phyloP scores from a whole-genome alignment of 2,329 filamentous ascomycete species.

The Exophiala sideris region DNA sequence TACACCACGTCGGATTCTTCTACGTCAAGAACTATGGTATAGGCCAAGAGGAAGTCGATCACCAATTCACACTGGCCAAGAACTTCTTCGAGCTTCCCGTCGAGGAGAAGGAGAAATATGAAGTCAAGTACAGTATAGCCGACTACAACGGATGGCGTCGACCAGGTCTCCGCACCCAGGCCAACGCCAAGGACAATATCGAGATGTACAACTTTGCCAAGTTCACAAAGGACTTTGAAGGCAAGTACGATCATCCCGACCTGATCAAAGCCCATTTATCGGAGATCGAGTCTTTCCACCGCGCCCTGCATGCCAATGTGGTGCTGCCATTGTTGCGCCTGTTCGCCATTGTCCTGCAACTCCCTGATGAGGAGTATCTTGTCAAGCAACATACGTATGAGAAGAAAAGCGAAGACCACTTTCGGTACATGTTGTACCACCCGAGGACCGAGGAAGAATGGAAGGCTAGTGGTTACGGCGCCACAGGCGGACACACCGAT shows the following conservation, averaged over 20 bases:
- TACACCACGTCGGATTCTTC: slow-evolving; percentile 55
- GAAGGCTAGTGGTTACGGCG: slow-evolving; percentile 41
- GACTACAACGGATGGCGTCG: slow-evolving; percentile 57
- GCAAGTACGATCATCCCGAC: slow-evolving; percentile 41
- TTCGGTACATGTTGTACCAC: slow-evolving; percentile 59
- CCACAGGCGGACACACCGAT: slow-evolving; percentile 53
- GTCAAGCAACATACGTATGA: slow-evolving; percentile 57
- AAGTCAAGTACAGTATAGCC: slow-evolving; percentile 47
- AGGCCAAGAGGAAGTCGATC: slow-evolving; percentile 54
- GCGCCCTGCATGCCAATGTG: slow-evolving; percentile 51
- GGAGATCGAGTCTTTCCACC: slow-evolving; percentile 57
- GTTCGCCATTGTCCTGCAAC: slow-evolving; percentile 57
- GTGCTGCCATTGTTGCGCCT: slow-evolving; percentile 54
- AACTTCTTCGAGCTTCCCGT: slow-evolving; percentile 53
- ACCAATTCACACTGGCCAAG: slow-evolving; percentile 58
- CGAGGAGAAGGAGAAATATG: slow-evolving; percentile 59
- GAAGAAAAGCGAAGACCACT: slow-evolving; percentile 54
- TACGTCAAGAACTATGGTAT: slow-evolving; percentile 61
- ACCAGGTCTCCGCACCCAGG: slow-evolving; percentile 35
- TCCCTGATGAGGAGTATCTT: slow-evolving; percentile 57
- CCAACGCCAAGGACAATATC: slow-evolving; percentile 47
- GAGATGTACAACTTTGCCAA: slow-evolving; percentile 61
- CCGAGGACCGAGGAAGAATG: slow-evolving; percentile 48
- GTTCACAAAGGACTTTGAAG: slow-evolving; percentile 46
- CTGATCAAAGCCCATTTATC: slow-evolving; percentile 47